phyloP scores from a whole-genome alignment of 768 basidiomycete species.

The Phallus indusiatus region DNA sequence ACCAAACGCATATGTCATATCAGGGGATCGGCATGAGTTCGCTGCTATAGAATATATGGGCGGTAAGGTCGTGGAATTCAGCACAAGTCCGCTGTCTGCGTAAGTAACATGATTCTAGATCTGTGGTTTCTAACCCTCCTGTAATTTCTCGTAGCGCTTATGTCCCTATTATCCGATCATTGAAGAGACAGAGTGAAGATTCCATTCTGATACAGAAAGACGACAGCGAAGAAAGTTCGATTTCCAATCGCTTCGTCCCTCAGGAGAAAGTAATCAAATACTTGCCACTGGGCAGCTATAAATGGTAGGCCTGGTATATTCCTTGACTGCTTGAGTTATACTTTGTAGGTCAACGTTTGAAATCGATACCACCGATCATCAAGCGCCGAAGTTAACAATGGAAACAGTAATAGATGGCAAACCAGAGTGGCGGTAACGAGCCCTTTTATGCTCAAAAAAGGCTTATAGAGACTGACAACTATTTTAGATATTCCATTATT shows the following conservation, averaged over 20 bases:
- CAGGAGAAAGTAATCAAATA: constrained; percentile 49
- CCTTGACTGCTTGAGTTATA: neutral
- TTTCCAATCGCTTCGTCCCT: constrained; percentile 35
- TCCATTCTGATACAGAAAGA: neutral
- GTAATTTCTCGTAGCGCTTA: constrained; percentile 31
- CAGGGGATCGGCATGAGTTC: constrained; percentile 75
- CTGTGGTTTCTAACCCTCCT: neutral
- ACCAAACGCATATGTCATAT: constrained; percentile 60
- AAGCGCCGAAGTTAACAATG: constrained; percentile 42
- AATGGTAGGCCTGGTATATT: constrained; percentile 35
- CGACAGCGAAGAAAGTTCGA: constrained; percentile 4
- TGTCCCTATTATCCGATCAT: constrained; percentile 48
- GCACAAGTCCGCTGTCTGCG: constrained; percentile 62
- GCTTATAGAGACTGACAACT: neutral
- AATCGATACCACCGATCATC: constrained; percentile 49
- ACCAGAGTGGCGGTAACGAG: constrained; percentile 40
- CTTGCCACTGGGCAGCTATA: constrained; percentile 54
- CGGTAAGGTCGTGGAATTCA: constrained; percentile 47
- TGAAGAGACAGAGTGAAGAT: constrained; percentile 34
- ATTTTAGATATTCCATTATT: constrained; percentile 34
- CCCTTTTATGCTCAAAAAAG: neutral
- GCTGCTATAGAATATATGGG: constrained; percentile 55
- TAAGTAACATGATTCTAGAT: neutral
- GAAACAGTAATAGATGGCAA: constrained; percentile 55
- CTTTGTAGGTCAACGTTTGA: constrained; percentile 54